Evolutionary conservation across 2,329 filamentous ascomycete genomes (phyloP), one percentile per base, ranked within the genome.

Genomic region (Fusarium agapanthi): DNA sequence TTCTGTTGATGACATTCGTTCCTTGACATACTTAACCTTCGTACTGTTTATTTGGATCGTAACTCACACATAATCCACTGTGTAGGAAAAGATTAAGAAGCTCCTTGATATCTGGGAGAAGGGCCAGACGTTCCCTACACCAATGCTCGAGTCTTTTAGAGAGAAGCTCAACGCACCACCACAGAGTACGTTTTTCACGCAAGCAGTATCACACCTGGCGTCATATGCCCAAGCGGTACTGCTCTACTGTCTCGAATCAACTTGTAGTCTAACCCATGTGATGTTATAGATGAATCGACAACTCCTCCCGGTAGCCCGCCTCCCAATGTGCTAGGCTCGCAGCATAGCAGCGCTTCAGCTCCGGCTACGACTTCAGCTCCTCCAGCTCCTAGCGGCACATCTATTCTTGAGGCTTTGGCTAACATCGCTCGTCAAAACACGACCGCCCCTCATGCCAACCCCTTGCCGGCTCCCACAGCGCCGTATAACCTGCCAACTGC

Each of bases 41-140:
- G 65, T 66, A 67, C 63, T 55, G 50, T 65, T 66, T 44, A 64
- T 69, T 74, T 74, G 76, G 74, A 77, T 57, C 72, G 79, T 81
- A 80, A 77, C 80, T 81, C 79, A 88, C 86, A 71, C 67, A 72
- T 79, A 80, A 76, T 75, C 77, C 80, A 79, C 73, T 75, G 81
- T 91, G 86, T 92, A 96, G 93, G 94, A 97, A 81, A 98, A 98
- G 86, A 95, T 98, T 83, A 84, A 83, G 76, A 98, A 98, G 82
- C 89, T 99, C 77, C 87, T 98, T 84, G 95, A 97, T 81, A 99
- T 99, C 76, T 99, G 96, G 96, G 95, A 98, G 81, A 96, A 96
- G 79, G 94, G 94, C 73, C 92, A 93, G 80, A 98, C 95, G 28
- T 98, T 99, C 82, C 95, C 96, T 32, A 81, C 88, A 45, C 83